A percentile compares a stretch with the other conserved stretches of the same genome.
Evolutionary conservation across 805 yeast species (phyloP).

Genomic region (Barnettozyma vustinii): DNA sequence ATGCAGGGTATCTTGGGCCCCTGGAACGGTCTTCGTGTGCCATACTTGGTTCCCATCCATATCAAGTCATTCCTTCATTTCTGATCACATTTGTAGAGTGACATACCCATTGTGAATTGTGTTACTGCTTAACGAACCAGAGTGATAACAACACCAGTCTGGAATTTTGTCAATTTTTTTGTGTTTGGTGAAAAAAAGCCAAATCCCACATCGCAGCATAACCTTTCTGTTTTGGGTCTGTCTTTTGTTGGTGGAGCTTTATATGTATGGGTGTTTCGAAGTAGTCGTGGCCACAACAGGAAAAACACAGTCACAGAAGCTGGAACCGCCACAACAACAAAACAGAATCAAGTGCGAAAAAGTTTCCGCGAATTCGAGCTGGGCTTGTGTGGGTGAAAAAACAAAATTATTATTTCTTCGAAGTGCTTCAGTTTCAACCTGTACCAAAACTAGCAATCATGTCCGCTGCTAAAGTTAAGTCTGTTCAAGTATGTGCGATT

Average conservation of each 20-base stretch:
- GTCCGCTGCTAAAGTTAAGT: constrained; percentile 62
- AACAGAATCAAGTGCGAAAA: background rate
- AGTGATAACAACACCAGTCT: constrained; percentile 2
- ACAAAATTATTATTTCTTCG: constrained; percentile 19
- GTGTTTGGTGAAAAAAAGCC: constrained; percentile 13
- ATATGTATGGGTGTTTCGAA: constrained; percentile 3
- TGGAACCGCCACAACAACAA: background rate
- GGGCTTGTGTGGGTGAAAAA: constrained; percentile 14
- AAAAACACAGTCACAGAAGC: constrained; percentile 7
- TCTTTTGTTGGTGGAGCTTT: background rate
- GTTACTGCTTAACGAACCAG: constrained; percentile 6
- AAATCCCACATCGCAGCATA: constrained; percentile 2
- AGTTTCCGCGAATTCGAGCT: background rate
- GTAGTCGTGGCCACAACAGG: background rate
- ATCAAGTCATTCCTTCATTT: background rate
- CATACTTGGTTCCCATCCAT: background rate
- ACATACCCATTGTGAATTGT: constrained; percentile 41
- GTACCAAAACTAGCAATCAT: constrained; percentile 33
- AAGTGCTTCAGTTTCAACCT: constrained; percentile 10
- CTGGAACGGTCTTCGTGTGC: background rate
- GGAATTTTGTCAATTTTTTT: constrained; percentile 9
- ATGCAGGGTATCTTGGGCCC: background rate
- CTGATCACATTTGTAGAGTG: background rate
- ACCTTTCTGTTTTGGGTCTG: background rate
- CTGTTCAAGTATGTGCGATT: constrained; percentile 76